Evolutionary conservation across 106 monocot species (phyloP).

Genomic region (Amphibolis antarctica): DNA sequence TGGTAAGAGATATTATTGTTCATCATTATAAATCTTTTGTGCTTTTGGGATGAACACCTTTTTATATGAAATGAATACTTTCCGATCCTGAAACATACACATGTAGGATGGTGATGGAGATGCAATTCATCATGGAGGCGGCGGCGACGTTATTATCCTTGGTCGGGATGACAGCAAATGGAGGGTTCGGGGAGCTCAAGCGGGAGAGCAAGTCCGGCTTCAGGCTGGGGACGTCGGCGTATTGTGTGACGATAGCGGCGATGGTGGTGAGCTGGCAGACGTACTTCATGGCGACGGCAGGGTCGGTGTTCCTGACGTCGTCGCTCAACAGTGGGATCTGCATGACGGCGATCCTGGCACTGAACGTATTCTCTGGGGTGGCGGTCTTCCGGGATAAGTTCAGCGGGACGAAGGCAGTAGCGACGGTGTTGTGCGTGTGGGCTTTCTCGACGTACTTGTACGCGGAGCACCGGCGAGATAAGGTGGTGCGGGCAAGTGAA

Average conservation of each 20-base stretch:
- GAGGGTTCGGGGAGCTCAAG: conserved; percentile 23
- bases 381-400: conserved; percentile 40
- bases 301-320: conserved; percentile 52
- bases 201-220: conserved; percentile 21
- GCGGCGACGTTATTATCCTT: conserved; percentile 40
- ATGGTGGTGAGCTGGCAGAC: conserved; percentile 42
- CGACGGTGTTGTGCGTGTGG: conserved; percentile 52
- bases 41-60: neutral
- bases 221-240: conserved; percentile 20
- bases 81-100: neutral
- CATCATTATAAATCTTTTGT: too few species aligned
- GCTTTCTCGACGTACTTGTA: conserved; percentile 57
- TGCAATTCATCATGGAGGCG: conserved; percentile 63
- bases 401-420: conserved; percentile 44
- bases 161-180: conserved; percentile 22
- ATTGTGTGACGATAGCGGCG: conserved; percentile 26
- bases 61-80: too few species aligned
- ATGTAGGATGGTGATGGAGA: conserved; percentile 34
- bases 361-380: conserved; percentile 59
- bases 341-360: conserved; percentile 53
- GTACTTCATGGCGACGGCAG: conserved; percentile 63
- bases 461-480: conserved; percentile 38
- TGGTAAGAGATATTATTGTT: too few species aligned
- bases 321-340: conserved; percentile 65
- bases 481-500: conserved; percentile 8